Evolutionary conservation across 1,139 yeast species (phyloP), one percentile per base, ranked within the genome.

Genomic region (Saccharomyces uvarum): DNA sequence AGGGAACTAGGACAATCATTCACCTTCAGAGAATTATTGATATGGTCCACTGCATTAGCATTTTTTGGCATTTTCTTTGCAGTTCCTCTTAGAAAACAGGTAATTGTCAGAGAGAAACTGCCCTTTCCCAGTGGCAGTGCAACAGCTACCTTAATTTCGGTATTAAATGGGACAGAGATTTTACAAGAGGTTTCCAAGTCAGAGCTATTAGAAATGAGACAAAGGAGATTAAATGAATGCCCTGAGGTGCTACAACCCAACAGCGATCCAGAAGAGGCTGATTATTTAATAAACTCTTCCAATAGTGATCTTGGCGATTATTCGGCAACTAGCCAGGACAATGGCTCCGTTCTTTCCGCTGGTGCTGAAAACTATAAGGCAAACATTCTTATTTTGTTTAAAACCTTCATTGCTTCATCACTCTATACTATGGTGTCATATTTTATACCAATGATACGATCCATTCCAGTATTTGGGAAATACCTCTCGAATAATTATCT

Each of bases 81-180:
- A 2, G 83, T 93, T 26, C 91, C 97, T 0, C 75, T 93, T 51
- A 77, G 99, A 59, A 81, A 80, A 57, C 96, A 89, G 68, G 96
- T 90, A 33, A 85, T 93, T 46, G 81, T 90, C 19, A 81, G 81
- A 62, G 97, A 90, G 63, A 88, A 88, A 65, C 76, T 93, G 50
- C 88, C 93, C 4, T 93, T 93, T 66, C 99, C 99, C 0, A 88
- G 96, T 33, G 99, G 99, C 0, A 83, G 89, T 61, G 98, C 99
- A 1, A 93, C 98, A 0, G 98, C 97, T 0, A 89, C 96, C 1
- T 75, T 93, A 63, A 91, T 93, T 27, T 82, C 95, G 0, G 97
- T 93, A 0, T 75, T 93, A 46, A 96, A 88, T 70, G 84, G 86
- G 49, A 81, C 88, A 0, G 79, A 81, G 48, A 68, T 83, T 8